A percentile compares a stretch with the other conserved stretches of the same genome.
These are phyloP conservation scores for Hypoxylon sp. DNA, from an alignment of 2,329 filamentous ascomycete species.

Conservation along the genomic window DNA sequence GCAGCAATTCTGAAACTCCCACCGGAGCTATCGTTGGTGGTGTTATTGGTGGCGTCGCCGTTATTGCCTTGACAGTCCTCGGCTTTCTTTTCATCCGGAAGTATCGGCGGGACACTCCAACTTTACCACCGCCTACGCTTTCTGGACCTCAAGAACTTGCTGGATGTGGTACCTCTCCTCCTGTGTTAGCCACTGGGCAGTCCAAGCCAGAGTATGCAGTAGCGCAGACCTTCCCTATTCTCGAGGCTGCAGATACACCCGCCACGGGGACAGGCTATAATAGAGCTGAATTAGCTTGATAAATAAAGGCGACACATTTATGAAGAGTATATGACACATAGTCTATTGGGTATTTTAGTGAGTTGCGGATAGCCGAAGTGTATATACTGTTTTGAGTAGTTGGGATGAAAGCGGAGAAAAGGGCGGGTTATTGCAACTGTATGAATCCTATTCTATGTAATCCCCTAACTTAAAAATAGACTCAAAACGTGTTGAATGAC, in stretches of 20 bases:
- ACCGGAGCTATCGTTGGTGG: conserved; percentile 30
- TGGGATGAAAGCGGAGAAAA: no score
- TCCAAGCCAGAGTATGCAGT: conserved; percentile 12
- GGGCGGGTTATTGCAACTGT: no score
- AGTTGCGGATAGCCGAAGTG: no score
- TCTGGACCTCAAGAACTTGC: conserved; percentile 23
- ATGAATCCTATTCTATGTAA: no score
- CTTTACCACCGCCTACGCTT: conserved; percentile 7
- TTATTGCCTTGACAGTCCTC: conserved; percentile 19
- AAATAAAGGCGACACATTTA: no score
- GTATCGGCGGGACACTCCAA: conserved; percentile 1
- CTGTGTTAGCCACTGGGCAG: not conserved
- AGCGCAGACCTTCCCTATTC: conserved; percentile 1
- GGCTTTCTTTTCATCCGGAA: conserved; percentile 26
- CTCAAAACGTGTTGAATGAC: no score
- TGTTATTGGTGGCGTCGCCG: conserved; percentile 30
- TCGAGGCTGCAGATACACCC: conserved; percentile 25
- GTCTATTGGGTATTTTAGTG: no score
- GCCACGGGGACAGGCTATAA: conserved; percentile 22
- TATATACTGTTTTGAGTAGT: no score
- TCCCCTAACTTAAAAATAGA: no score
- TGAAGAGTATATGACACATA: no score
- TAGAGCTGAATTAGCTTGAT: conserved; percentile 30
- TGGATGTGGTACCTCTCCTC: no score
- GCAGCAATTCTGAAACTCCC: conserved; percentile 6